phyloP scores from a whole-genome alignment of 2,329 filamentous ascomycete genomes.

The Colletotrichum cereale region DNA sequence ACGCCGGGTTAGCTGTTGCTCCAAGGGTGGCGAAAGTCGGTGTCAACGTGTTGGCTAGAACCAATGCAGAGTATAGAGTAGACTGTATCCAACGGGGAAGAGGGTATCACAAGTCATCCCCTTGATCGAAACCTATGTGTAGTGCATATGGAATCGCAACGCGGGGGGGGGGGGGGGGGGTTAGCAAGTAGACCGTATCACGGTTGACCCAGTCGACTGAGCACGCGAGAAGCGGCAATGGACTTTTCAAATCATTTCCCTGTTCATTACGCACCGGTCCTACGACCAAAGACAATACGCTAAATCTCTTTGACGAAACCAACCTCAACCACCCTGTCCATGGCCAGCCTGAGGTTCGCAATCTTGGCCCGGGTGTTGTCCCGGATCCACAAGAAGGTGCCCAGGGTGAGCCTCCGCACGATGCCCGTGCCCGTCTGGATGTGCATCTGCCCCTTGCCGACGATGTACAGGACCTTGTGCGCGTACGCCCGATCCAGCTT shows the following conservation, averaged over 20 bases:
- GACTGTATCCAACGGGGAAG: not conserved
- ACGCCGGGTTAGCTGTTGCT: too few relatives aligned
- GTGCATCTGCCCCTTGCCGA: conserved; percentile 73
- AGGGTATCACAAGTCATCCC: not conserved
- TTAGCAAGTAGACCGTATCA: not conserved
- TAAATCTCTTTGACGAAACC: conserved; percentile 77
- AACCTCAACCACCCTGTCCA: conserved; percentile 74
- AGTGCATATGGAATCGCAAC: not conserved
- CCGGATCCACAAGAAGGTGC: conserved; percentile 72
- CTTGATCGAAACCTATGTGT: not conserved
- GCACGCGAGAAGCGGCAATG: not conserved
- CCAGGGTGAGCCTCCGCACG: conserved; percentile 61
- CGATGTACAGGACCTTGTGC: conserved; percentile 66
- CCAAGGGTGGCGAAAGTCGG: too few relatives aligned
- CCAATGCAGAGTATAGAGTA: not conserved
- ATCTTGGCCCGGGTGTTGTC: conserved; percentile 77
- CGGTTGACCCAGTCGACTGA: not conserved
- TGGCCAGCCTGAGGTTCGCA: conserved; percentile 69
- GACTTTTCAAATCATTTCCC: not conserved
- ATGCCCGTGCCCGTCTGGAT: conserved; percentile 57
- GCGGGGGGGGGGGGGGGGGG: too few relatives aligned
- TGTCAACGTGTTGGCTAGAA: not conserved
- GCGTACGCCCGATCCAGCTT: conserved; percentile 58
- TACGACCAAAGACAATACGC: not conserved
- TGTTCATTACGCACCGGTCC: not conserved